phyloP scores from a whole-genome alignment of 305 asterid species.

The Salvia sclarea region DNA sequence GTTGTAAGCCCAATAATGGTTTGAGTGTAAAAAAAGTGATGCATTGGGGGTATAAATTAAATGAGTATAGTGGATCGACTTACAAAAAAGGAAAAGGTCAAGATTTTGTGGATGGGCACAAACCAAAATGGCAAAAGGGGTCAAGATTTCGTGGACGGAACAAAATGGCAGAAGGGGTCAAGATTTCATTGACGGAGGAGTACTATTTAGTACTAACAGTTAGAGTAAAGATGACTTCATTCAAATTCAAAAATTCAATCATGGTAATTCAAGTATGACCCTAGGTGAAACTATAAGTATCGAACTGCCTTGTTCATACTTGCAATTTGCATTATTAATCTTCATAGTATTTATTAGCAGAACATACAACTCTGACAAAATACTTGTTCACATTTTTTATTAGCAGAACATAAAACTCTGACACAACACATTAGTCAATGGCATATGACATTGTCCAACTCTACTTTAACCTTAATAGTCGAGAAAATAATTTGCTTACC shows the following conservation, averaged over 20 bases:
- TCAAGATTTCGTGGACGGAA: too few species aligned
- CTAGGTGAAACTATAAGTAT: constrained; percentile 1
- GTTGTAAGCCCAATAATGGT: too few species aligned
- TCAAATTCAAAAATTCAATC: constrained; percentile 8
- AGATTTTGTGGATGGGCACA: too few species aligned
- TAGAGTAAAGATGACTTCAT: neutral
- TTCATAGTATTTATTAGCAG: neutral
- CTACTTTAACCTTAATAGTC: neutral
- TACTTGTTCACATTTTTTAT: constrained; percentile 15
- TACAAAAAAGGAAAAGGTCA: too few species aligned
- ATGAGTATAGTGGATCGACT: too few species aligned
- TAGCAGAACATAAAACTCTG: constrained; percentile 17
- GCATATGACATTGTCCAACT: constrained; percentile 10
- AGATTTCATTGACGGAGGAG: too few species aligned
- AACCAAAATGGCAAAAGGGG: too few species aligned
- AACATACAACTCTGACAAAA: constrained; percentile 16
- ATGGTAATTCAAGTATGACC: constrained; percentile 2
- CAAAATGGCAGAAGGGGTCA: too few species aligned
- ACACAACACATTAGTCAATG: constrained; percentile 7
- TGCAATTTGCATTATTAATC: neutral
- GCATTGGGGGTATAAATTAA: too few species aligned
- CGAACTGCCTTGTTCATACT: neutral
- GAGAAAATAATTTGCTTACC: constrained; percentile 53
- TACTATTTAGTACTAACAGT: neutral
- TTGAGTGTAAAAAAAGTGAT: too few species aligned